Conservation (phyloP, 192 early-diverging fungal species). For the Physocladia obscura region DNA sequence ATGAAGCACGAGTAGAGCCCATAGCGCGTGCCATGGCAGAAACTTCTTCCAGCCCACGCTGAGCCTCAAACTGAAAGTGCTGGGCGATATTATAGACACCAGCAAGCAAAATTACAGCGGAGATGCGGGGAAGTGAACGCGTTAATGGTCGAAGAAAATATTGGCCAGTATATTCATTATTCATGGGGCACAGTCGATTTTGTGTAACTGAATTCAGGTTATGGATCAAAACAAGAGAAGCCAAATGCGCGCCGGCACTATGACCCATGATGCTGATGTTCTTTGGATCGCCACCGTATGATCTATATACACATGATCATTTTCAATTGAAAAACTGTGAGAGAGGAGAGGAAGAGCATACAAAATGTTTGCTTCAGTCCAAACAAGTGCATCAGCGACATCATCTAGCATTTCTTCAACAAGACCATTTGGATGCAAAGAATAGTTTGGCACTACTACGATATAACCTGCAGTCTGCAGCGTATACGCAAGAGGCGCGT, state of each 20-base stretch:
- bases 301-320: neutral
- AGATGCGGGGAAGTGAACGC: slow-evolving; percentile 1
- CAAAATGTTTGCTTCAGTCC: slow-evolving; percentile 36
- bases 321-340: neutral
- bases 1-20: neutral
- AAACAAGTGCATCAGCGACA: slow-evolving; percentile 28
- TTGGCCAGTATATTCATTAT: neutral
- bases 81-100: slow-evolving; percentile 43
- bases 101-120: slow-evolving; percentile 29
- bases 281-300: slow-evolving; percentile 34
- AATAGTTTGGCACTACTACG: slow-evolving; percentile 45
- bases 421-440: slow-evolving; percentile 36
- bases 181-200: slow-evolving; percentile 9
- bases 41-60: slow-evolving; percentile 42
- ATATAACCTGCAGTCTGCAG: slow-evolving; percentile 32
- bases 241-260: slow-evolving; percentile 44
- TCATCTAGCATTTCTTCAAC: slow-evolving; percentile 43
- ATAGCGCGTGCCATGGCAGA: slow-evolving; percentile 35
- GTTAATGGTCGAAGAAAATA: neutral
- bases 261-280: slow-evolving; percentile 46
- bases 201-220: neutral
- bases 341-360: slow-evolving; percentile 3
- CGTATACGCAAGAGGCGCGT: slow-evolving; percentile 37
- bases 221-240: slow-evolving; percentile 34
- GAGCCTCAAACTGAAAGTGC: slow-evolving; percentile 39